These are phyloP conservation scores for Xylaria sp. DNA, from an alignment of 2,329 filamentous ascomycete species.

Conservation along the genomic window DNA sequence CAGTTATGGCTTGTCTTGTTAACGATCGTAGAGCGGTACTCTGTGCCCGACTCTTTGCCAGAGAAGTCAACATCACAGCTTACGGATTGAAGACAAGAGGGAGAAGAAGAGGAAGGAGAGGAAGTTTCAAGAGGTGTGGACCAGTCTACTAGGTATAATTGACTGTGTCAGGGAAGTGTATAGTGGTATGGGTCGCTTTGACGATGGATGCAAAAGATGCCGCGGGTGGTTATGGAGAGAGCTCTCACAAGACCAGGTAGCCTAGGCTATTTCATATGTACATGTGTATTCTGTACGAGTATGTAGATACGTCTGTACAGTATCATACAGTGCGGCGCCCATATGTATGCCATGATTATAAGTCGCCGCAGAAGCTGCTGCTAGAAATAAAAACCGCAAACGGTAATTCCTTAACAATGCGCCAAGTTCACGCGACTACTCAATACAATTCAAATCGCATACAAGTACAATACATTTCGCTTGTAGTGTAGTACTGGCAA, in stretches of 20 bases:
- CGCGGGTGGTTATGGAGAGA: slow-evolving; percentile 27
- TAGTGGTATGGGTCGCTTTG: slow-evolving; percentile 24
- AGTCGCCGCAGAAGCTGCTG: slow-evolving; percentile 1
- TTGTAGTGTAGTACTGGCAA: background rate
- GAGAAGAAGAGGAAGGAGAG: slow-evolving; percentile 27
- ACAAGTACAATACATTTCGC: background rate
- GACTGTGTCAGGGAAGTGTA: slow-evolving; percentile 15
- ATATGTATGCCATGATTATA: background rate
- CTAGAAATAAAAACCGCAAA: background rate
- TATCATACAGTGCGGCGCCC: background rate
- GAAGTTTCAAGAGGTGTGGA: slow-evolving; percentile 30
- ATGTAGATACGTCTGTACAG: background rate
- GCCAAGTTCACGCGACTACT: background rate
- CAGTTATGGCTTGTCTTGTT: slow-evolving; percentile 40
- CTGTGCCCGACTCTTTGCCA: slow-evolving; percentile 50
- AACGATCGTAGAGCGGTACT: slow-evolving; percentile 49
- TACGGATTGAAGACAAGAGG: slow-evolving; percentile 25
- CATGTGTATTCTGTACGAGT: background rate
- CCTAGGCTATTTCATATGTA: slow-evolving; percentile 25
- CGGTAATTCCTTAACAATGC: background rate
- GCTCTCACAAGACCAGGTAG: slow-evolving; percentile 12
- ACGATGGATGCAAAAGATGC: slow-evolving; percentile 26
- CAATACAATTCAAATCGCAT: background rate
- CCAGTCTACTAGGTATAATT: slow-evolving; percentile 16
- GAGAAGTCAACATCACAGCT: slow-evolving; percentile 49